Evolutionary conservation across 2,329 filamentous ascomycete species (phyloP).

Genomic region (Aspergillus ustus): DNA sequence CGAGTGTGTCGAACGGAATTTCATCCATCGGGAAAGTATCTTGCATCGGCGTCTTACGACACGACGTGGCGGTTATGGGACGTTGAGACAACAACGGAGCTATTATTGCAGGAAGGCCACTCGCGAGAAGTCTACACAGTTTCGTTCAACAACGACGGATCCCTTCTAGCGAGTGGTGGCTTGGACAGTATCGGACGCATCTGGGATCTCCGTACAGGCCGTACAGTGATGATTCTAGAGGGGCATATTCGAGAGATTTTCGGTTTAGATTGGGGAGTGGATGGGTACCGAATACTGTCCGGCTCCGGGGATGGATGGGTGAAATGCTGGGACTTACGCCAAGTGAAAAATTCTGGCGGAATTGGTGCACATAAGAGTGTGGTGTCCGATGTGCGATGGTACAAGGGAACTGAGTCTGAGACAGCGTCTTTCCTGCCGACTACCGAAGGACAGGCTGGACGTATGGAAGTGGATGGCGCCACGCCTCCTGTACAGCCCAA

Average conservation of each 20-base stretch:
- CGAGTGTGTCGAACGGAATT: conserved; percentile 93
- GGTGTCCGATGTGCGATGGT: conserved; percentile 93
- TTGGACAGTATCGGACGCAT: conserved; percentile 92
- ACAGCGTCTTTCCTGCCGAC: conserved; percentile 66
- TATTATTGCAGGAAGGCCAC: conserved; percentile 91
- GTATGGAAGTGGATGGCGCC: conserved; percentile 40
- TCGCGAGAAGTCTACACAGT: conserved; percentile 91
- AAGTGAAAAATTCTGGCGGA: conserved; percentile 79
- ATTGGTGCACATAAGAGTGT: conserved; percentile 91
- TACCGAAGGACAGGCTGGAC: conserved; percentile 68
- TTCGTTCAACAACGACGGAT: conserved; percentile 88
- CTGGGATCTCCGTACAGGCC: conserved; percentile 90
- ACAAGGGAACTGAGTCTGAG: conserved; percentile 77
- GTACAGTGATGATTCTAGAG: conserved; percentile 94
- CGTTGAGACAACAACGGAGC: conserved; percentile 79
- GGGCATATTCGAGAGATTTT: conserved; percentile 93
- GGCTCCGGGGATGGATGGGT: conserved; percentile 93
- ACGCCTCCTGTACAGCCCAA: conserved; percentile 64
- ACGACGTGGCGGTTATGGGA: conserved; percentile 98
- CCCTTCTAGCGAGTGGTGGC: conserved; percentile 86
- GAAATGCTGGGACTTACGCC: conserved; percentile 96
- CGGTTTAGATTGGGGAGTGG: conserved; percentile 86
- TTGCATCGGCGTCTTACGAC: conserved; percentile 93
- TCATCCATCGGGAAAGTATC: conserved; percentile 85
- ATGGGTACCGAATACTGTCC: conserved; percentile 90